Evolutionary conservation across 495 filamentous ascomycete genomes (phyloP).

Genomic region (Penicillium bialowiezense): DNA sequence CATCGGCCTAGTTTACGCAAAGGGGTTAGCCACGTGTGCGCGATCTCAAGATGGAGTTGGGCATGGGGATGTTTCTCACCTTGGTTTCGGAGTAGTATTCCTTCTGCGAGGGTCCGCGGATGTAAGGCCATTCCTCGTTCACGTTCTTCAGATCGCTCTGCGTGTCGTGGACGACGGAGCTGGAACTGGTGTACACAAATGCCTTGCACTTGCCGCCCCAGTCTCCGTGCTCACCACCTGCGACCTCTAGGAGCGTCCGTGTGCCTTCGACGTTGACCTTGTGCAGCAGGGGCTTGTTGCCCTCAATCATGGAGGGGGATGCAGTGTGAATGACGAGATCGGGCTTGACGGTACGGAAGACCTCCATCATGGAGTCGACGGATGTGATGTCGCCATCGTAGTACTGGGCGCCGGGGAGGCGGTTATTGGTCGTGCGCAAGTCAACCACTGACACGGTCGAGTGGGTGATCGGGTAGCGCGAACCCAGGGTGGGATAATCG

Average conservation of each 20-base stretch:
- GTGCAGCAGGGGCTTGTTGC: conserved; percentile 38
- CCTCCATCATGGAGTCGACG: conserved; percentile 53
- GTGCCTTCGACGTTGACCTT: conserved; percentile 96
- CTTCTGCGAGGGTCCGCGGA: conserved; percentile 64
- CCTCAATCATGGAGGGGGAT: conserved; percentile 61
- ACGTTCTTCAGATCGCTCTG: conserved; percentile 80
- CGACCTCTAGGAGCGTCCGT: conserved; percentile 70
- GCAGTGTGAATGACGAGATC: conserved; percentile 94
- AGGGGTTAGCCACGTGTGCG: conserved; percentile 1
- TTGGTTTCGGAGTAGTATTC: conserved; percentile 94
- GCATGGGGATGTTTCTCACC: conserved; percentile 39
- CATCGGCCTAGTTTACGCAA: conserved; percentile 60
- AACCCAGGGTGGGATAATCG: conserved; percentile 36
- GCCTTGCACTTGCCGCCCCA: conserved; percentile 73
- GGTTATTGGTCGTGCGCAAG: conserved; percentile 72
- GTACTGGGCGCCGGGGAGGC: conserved; percentile 71
- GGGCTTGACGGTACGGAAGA: conserved; percentile 72
- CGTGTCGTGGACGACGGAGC: conserved; percentile 82
- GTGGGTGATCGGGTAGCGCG: conserved; percentile 42
- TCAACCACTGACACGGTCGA: conserved; percentile 80
- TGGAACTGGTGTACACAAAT: conserved; percentile 92
- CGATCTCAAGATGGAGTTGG: background rate
- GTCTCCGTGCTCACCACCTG: conserved; percentile 56
- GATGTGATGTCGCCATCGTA: conserved; percentile 87
- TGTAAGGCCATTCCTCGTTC: conserved; percentile 80